These are phyloP conservation scores for Globisporangium acanthophoron DNA, from an alignment of 352 stramenopile species.

Conservation along the genomic window DNA sequence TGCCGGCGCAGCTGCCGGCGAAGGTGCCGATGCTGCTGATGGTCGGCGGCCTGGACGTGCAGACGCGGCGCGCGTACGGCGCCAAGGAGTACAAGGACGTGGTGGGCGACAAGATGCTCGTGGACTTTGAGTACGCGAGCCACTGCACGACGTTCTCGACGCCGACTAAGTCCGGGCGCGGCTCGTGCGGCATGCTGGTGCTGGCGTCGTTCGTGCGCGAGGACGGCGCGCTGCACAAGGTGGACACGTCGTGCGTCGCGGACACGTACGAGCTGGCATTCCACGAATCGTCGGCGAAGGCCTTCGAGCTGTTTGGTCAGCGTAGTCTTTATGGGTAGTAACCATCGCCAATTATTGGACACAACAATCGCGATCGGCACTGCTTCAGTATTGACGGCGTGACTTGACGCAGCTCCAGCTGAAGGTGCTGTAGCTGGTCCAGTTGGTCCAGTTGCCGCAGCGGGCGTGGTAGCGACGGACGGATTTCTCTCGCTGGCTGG, in stretches of 20 bases:
- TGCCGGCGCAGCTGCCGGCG: constrained; percentile 33
- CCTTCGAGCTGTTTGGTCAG: constrained; percentile 34
- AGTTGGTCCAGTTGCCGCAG: too few relatives aligned
- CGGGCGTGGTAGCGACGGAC: too few relatives aligned
- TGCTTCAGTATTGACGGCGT: too few relatives aligned
- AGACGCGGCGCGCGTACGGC: constrained; percentile 46
- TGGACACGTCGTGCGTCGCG: constrained; percentile 67
- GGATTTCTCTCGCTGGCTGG: too few relatives aligned
- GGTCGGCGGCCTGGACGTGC: constrained; percentile 47
- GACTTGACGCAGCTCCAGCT: too few relatives aligned
- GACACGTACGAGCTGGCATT: constrained; percentile 52
- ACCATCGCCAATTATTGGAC: neutral
- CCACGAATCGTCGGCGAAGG: constrained; percentile 17
- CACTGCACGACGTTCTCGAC: constrained; percentile 83
- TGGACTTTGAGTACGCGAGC: constrained; percentile 61
- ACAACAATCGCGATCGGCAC: too few relatives aligned
- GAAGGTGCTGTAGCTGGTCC: too few relatives aligned
- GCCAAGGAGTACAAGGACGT: constrained; percentile 44
- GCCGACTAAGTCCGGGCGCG: constrained; percentile 28
- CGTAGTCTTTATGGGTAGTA: constrained; percentile 31
- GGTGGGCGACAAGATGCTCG: constrained; percentile 46
- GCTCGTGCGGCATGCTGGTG: constrained; percentile 62
- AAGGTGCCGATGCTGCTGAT: constrained; percentile 47
- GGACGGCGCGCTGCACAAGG: constrained; percentile 39
- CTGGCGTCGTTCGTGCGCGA: constrained; percentile 61